Evolutionary conservation across 2,329 filamentous ascomycete genomes (phyloP), one percentile per base, ranked within the genome.

Genomic region (Botrytis porri): DNA sequence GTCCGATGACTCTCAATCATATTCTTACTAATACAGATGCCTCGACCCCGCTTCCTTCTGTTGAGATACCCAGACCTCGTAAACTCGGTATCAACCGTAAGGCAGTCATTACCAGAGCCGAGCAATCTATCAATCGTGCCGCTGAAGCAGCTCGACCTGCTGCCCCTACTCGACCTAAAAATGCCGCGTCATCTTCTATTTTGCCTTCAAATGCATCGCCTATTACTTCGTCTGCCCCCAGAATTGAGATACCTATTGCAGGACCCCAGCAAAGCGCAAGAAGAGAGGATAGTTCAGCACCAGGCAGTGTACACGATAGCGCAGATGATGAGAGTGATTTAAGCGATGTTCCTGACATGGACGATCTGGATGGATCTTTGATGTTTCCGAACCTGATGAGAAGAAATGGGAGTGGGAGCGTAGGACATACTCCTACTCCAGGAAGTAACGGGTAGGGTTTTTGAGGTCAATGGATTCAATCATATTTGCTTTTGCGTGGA

Each of bases 41-140:
- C 25, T 75, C 77, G n/a, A 74, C 78, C 35, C 77, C 78, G 8
- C 73, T 77, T 51, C 76, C 77, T 29, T 75, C 73, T 18, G 75
- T 77, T 1, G 79, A 80, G 41, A 63, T 74, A 8, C 69, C 76
- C 4, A 75, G 77, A 18, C 77, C 79, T 3, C 74, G 78, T 20
- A 80, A 79, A 67, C 63, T 77, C 3, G 80, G 79, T 4, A 76
- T 80, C 32, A 76, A 75, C 64, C 77, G 80, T 35, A 76, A 79
- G 9, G 89, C 91, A 73, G 83, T 91, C 43, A 82, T 91, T 3
- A 87, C 88, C 48, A 88, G 88, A 77, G 89, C 89, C 0, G 89
- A 91, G 75, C 86, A 88, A 75, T 87, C 87, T 7, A 85, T 89
- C 22, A 75, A 73, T 62, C 84, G 85, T 0, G 81, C 83, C 6